A percentile compares a stretch with the other conserved stretches of the same genome.
These are phyloP conservation scores for Vicia villosa DNA, from an alignment of 306 rosid genomes.

Conservation along the genomic window DNA sequence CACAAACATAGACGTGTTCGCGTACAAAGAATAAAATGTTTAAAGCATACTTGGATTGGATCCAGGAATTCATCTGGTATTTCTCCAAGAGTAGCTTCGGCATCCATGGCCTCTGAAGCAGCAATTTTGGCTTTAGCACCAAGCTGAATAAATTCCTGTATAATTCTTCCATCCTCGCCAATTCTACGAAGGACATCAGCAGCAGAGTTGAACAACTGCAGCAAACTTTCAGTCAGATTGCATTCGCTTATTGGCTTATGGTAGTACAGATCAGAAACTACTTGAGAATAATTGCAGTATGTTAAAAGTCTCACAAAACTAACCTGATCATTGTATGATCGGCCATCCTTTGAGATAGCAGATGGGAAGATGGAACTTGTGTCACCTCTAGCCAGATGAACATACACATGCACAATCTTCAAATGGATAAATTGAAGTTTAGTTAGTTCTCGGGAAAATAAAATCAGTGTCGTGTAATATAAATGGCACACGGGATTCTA, in stretches of 20 bases:
- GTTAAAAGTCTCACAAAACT: slow-evolving; percentile 28
- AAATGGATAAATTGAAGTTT: slow-evolving; percentile 19
- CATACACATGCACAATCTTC: slow-evolving; percentile 88
- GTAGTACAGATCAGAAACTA: slow-evolving; percentile 10
- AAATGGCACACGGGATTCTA: neutral
- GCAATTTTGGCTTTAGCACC: slow-evolving; percentile 90
- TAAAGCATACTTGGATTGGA: slow-evolving; percentile 82
- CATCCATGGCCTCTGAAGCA: slow-evolving; percentile 92
- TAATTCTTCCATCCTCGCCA: slow-evolving; percentile 85
- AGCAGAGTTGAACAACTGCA: slow-evolving; percentile 89
- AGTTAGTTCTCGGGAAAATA: neutral
- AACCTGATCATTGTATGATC: slow-evolving; percentile 96
- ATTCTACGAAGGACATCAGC: slow-evolving; percentile 84
- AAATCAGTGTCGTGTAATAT: neutral
- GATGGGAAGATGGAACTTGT: slow-evolving; percentile 73
- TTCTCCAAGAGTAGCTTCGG: slow-evolving; percentile 93
- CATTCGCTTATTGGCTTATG: slow-evolving; percentile 22
- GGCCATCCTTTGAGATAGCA: slow-evolving; percentile 95
- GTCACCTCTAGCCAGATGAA: slow-evolving; percentile 93
- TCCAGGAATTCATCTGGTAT: slow-evolving; percentile 99
- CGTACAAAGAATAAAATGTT: neutral
- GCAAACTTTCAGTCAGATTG: slow-evolving; percentile 38
- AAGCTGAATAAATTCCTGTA: slow-evolving; percentile 75
- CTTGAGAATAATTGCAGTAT: slow-evolving; percentile 8
- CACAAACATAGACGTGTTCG: neutral